Base-by-base conservation (phyloP, 768 basidiomycete genomes). In the Trametopsis cervina region DNA sequence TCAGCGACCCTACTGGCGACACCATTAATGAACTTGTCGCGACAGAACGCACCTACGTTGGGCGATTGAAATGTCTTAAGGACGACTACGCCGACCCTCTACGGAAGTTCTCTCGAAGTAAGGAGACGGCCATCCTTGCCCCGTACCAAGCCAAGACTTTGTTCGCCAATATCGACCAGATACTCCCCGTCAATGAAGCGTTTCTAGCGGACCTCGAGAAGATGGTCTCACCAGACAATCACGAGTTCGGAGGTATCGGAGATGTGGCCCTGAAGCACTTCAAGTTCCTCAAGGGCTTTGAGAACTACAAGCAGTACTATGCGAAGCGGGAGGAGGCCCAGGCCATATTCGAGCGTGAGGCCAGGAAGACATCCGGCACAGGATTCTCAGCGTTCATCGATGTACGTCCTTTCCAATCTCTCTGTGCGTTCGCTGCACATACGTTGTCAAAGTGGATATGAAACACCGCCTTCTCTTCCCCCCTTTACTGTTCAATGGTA, bases 251-350 rank as follows among this genome's bases (percentile, higher is more conserved):
- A 21, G 80, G 81, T 7, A 72, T 96, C 5, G 94, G 92, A 9
- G 91, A 94, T 60, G 83, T 95, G 41, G 82, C 84, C 18, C 67
- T 95, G 50, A 77, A 77, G 49, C 93, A 98, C 70, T 89, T 97
- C 67, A 89, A 84, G 59, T 82, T 85, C 15, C 65, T 84, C 33
- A 72, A 75, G 45, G 90, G 89, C 2, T 95, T 97, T 59, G 92
- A 96, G 56, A 83, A 87, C 54, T 97, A 96, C 65, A 85, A 80
- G 57, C 83, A 85, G 56, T 97, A 91, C 66, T 94, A 95, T 56
- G 78, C 81, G 57, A 93, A 94, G 62, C 82, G 92, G 43, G 94
- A 95, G 67, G 91, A 95, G 58, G 91, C 91, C 0, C 94, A 95
- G 62, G 64, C 71, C 25, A 89, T 93, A 18, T 91, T 95, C 59